Conservation (phyloP, 257 asterid species). For the Solanum verrucosum region DNA sequence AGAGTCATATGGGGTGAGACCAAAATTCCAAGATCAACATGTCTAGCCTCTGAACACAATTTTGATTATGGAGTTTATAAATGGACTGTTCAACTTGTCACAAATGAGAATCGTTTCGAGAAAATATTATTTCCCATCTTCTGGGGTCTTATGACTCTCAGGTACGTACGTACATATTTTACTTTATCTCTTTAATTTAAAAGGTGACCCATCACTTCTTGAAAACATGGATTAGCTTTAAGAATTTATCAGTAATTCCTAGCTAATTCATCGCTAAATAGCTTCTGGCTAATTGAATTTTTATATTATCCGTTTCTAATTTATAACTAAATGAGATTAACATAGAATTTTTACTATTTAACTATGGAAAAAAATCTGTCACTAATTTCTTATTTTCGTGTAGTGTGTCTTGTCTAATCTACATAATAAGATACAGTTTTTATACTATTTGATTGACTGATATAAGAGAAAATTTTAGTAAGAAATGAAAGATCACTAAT, state of each 20-base stretch:
- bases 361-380: no score
- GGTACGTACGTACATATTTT: conserved; percentile 22
- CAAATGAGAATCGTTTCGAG: conserved; percentile 73
- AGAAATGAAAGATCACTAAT: background rate
- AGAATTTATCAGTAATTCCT: no score
- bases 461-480: background rate
- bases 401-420: background rate
- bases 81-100: conserved; percentile 91
- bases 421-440: background rate
- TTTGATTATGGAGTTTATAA: conserved; percentile 76
- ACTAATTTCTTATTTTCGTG: no score
- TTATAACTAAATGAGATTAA: no score
- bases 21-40: conserved; percentile 37
- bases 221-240: no score
- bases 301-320: no score
- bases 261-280: no score
- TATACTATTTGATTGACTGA: background rate
- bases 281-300: no score
- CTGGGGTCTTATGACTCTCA: conserved; percentile 98
- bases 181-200: background rate
- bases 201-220: background rate
- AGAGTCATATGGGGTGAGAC: conserved; percentile 62
- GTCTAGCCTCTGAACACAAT: conserved; percentile 48
- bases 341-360: no score
- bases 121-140: conserved; percentile 83